Evolutionary conservation across 1,139 yeast species (phyloP).

Genomic region (Blastobotrys persicus): DNA sequence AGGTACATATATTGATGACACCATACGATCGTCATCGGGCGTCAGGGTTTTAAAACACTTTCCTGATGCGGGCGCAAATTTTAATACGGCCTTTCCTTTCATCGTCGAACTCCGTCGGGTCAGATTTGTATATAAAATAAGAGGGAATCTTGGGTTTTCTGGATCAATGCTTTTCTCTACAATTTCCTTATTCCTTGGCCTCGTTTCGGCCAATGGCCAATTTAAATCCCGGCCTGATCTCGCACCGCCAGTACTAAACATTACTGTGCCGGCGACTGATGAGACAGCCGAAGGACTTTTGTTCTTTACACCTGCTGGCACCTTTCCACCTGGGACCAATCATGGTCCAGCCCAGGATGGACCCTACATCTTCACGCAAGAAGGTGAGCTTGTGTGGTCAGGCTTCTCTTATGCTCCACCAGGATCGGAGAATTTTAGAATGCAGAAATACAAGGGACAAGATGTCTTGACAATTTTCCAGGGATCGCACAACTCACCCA

Average conservation of each 20-base stretch:
- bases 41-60: too few relatives aligned
- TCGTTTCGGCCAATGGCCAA: neutral
- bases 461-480: slow-evolving; percentile 14
- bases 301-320: slow-evolving; percentile 18
- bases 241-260: slow-evolving; percentile 19
- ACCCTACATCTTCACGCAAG: slow-evolving; percentile 18
- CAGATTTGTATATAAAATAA: too few relatives aligned
- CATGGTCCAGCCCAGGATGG: slow-evolving; percentile 13
- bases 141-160: too few relatives aligned
- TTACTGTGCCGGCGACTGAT: slow-evolving; percentile 8
- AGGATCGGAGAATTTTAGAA: slow-evolving; percentile 18
- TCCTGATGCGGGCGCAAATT: too few relatives aligned
- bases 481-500: slow-evolving; percentile 15
- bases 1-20: too few relatives aligned
- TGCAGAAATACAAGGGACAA: slow-evolving; percentile 12
- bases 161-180: too few relatives aligned
- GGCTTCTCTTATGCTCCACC: slow-evolving; percentile 17
- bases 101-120: too few relatives aligned
- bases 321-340: slow-evolving; percentile 8
- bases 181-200: neutral
- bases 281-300: slow-evolving; percentile 9
- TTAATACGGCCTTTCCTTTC: too few relatives aligned
- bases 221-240: slow-evolving; percentile 20
- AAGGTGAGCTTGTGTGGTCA: slow-evolving; percentile 22
- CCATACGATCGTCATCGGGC: too few relatives aligned